Conservation (phyloP, 495 filamentous ascomycete species). For the Hyaloscypha hepaticicola region DNA sequence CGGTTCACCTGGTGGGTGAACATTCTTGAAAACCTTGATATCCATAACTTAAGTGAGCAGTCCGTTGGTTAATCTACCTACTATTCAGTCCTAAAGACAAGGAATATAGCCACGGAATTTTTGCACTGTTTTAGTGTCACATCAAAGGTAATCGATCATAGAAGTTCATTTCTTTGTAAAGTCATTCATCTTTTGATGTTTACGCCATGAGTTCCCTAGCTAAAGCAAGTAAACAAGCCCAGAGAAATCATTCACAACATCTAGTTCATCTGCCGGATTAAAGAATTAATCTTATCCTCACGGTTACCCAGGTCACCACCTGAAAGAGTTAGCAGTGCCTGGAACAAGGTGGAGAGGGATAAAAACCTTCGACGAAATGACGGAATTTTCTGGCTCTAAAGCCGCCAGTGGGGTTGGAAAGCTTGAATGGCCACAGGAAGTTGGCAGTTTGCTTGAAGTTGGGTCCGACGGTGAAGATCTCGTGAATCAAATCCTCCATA, state of each 20-base stretch:
- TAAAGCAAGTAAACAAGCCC: slow-evolving; percentile 19
- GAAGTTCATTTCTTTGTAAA: not conserved
- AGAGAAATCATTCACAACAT: slow-evolving; percentile 6
- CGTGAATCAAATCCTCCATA: slow-evolving; percentile 98
- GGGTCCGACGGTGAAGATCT: slow-evolving; percentile 97
- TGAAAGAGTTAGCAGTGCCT: not conserved
- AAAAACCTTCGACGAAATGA: slow-evolving; percentile 90
- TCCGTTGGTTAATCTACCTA: no score
- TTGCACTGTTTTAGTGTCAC: no score
- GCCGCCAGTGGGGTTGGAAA: slow-evolving; percentile 93
- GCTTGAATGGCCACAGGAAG: slow-evolving; percentile 99
- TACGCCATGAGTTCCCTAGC: slow-evolving; percentile 23
- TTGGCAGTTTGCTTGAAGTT: slow-evolving; percentile 99
- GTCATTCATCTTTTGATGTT: slow-evolving; percentile 18
- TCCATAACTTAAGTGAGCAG: no score
- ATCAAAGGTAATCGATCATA: no score
- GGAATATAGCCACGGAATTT: no score
- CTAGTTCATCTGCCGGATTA: slow-evolving; percentile 97
- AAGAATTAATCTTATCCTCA: slow-evolving; percentile 96
- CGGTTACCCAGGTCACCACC: slow-evolving; percentile 91
- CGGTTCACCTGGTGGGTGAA: no score
- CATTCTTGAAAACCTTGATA: no score
- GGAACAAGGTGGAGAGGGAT: not conserved
- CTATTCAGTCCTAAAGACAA: no score
- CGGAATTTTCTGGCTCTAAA: slow-evolving; percentile 97